A percentile compares a stretch with the other conserved stretches of the same genome.
phyloP scores from a whole-genome alignment of 768 basidiomycete genomes.

The Termitomyces eurrhizus region DNA sequence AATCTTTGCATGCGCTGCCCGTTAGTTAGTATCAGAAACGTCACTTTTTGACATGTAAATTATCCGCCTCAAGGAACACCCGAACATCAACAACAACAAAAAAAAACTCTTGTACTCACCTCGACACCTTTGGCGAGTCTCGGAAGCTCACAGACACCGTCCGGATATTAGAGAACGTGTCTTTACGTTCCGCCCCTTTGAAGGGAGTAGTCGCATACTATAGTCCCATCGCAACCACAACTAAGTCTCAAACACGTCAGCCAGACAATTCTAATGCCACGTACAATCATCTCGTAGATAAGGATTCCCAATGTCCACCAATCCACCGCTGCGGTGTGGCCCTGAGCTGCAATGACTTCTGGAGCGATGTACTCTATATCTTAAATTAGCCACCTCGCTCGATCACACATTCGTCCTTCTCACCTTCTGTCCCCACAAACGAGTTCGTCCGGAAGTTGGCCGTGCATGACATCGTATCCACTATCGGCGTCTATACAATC shows the following conservation, averaged over 20 bases:
- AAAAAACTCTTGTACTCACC: constrained; percentile 41
- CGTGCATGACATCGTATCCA: constrained; percentile 97
- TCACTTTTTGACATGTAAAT: constrained; percentile 8
- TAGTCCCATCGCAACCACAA: constrained; percentile 11
- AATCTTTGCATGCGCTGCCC: constrained; percentile 80
- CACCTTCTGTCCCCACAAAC: constrained; percentile 98
- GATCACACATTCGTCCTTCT: constrained; percentile 19
- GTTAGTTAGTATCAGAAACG: constrained; percentile 18
- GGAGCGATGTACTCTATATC: constrained; percentile 94
- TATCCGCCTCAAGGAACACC: constrained; percentile 24
- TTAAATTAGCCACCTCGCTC: constrained; percentile 18
- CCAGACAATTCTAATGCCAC: constrained; percentile 36
- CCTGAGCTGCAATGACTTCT: constrained; percentile 94
- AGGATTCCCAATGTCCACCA: constrained; percentile 99
- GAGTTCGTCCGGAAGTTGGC: constrained; percentile 98
- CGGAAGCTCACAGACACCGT: constrained; percentile 82
- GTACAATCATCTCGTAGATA: constrained; percentile 98
- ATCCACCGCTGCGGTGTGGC: constrained; percentile 97
- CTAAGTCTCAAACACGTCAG: constrained; percentile 29
- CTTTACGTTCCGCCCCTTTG: constrained; percentile 92
- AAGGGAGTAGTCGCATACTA: constrained; percentile 98
- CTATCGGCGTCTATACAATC: constrained; percentile 69
- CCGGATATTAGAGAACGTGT: constrained; percentile 96
- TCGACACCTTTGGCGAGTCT: constrained; percentile 75
- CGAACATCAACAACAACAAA: constrained; percentile 4